Percentiles rank a stretch among this genome's conserved stretches.
These are phyloP conservation scores for Hypoxylon fuscum DNA, from an alignment of 495 filamentous ascomycete species.

Conservation along the genomic window DNA sequence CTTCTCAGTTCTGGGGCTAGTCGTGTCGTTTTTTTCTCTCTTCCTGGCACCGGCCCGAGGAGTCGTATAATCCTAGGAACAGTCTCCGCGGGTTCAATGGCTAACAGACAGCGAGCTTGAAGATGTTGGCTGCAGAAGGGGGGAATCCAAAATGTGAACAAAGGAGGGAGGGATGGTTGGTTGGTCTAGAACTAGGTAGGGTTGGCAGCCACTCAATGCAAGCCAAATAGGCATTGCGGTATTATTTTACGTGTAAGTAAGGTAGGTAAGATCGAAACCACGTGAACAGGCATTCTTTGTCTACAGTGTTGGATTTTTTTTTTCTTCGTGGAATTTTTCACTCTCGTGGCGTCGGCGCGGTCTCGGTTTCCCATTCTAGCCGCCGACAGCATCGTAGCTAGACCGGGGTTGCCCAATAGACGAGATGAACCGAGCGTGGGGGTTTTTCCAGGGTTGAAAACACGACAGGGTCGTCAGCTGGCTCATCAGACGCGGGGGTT, in stretches of 20 bases:
- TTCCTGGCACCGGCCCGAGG: slow-evolving; percentile 6
- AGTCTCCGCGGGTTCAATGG: slow-evolving; percentile 18
- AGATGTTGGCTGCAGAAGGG: background rate
- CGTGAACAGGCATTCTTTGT: slow-evolving; percentile 27
- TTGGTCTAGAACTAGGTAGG: slow-evolving; percentile 31
- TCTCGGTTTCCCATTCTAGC: slow-evolving; percentile 40
- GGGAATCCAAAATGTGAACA: slow-evolving; percentile 3
- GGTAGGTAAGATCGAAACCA: slow-evolving; percentile 15
- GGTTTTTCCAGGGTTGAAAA: slow-evolving; percentile 27
- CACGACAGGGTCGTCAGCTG: slow-evolving; percentile 38
- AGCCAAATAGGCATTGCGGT: slow-evolving; percentile 34
- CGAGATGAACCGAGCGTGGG: slow-evolving; percentile 41
- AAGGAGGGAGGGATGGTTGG: background rate
- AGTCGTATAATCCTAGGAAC: background rate
- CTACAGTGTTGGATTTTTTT: slow-evolving; percentile 2
- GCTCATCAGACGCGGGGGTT: slow-evolving; percentile 28
- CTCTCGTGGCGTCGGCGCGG: slow-evolving; percentile 16
- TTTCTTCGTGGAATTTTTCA: slow-evolving; percentile 9
- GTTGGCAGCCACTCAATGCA: slow-evolving; percentile 34
- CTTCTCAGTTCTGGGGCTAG: background rate
- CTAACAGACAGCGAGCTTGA: slow-evolving; percentile 9
- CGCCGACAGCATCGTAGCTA: slow-evolving; percentile 30
- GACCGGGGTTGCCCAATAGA: slow-evolving; percentile 34
- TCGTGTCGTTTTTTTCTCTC: slow-evolving; percentile 2
- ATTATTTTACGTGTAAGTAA: slow-evolving; percentile 35